Conservation (phyloP, 805 yeast species). For the Metschnikowia vanudenii region DNA sequence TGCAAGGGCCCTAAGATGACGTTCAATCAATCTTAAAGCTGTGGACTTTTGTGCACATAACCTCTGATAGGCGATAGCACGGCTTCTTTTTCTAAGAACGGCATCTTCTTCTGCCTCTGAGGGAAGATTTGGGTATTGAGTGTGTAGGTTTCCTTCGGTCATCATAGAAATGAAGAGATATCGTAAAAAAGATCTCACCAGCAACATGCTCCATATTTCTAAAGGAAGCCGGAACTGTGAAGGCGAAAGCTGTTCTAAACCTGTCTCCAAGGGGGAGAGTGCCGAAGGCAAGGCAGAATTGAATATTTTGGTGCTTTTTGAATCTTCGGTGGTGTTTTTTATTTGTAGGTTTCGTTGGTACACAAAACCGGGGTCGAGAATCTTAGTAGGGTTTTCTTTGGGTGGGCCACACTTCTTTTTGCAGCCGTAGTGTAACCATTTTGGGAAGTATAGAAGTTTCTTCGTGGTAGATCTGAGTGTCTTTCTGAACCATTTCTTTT, state of each 20-base stretch:
- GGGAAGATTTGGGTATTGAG: too few species aligned
- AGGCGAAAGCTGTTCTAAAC: not conserved
- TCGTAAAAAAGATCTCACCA: not conserved
- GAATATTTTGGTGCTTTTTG: not conserved
- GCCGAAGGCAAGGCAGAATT: not conserved
- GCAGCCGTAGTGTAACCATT: not conserved
- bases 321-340: not conserved
- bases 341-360: not conserved
- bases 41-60: not conserved
- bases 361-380: not conserved
- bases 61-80: not conserved
- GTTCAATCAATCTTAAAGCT: not conserved
- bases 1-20: not conserved
- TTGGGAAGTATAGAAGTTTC: not conserved
- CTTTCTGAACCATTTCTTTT: not conserved
- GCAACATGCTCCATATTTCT: not conserved
- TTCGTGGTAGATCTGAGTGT: not conserved
- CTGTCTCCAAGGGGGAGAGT: not conserved
- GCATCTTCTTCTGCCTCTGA: not conserved
- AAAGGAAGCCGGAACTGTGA: constrained; percentile 1
- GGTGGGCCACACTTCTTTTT: too few species aligned
- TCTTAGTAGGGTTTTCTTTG: too few species aligned
- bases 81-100: not conserved
- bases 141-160: not conserved
- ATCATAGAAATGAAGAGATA: not conserved